Conservation (phyloP, 2,329 filamentous ascomycete genomes). For the Pyrenochaeta sp. region DNA sequence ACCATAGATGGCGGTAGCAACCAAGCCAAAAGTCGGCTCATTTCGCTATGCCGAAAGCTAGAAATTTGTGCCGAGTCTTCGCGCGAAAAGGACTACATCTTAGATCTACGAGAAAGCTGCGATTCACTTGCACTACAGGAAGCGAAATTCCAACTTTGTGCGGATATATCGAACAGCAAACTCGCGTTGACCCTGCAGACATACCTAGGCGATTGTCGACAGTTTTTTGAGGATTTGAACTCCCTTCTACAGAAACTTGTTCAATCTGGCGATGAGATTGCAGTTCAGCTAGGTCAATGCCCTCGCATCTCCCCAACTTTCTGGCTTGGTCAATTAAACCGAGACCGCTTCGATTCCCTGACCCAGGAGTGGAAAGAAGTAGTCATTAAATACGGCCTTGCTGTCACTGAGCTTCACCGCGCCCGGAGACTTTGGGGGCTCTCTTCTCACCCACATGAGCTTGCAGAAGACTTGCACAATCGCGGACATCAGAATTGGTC, state of each 20-base stretch:
- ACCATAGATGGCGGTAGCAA: neutral
- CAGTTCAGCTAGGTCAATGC: conserved; percentile 7
- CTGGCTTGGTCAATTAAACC: conserved; percentile 34
- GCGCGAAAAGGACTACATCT: conserved; percentile 32
- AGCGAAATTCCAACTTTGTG: neutral
- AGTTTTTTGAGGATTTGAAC: conserved; percentile 13
- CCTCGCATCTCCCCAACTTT: conserved; percentile 32
- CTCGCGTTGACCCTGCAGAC: conserved; percentile 4
- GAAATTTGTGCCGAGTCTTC: conserved; percentile 11
- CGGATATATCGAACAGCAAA: neutral
- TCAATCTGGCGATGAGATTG: conserved; percentile 8
- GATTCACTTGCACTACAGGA: conserved; percentile 13
- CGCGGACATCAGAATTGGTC: conserved; percentile 65
- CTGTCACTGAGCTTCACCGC: conserved; percentile 39
- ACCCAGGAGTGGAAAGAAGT: conserved; percentile 26
- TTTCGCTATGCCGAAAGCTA: conserved; percentile 19
- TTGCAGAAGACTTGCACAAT: conserved; percentile 53
- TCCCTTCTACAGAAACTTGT: conserved; percentile 1
- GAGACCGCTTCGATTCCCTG: conserved; percentile 21
- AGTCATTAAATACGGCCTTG: conserved; percentile 34
- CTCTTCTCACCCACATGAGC: conserved; percentile 19
- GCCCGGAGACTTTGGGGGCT: conserved; percentile 31
- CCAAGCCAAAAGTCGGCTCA: conserved; percentile 8
- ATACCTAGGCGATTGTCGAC: conserved; percentile 20
- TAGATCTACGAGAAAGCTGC: conserved; percentile 24